Evolutionary conservation across 2,329 filamentous ascomycete genomes (phyloP), one percentile per base, ranked within the genome.

Genomic region (Ophiostoma angusticollis): DNA sequence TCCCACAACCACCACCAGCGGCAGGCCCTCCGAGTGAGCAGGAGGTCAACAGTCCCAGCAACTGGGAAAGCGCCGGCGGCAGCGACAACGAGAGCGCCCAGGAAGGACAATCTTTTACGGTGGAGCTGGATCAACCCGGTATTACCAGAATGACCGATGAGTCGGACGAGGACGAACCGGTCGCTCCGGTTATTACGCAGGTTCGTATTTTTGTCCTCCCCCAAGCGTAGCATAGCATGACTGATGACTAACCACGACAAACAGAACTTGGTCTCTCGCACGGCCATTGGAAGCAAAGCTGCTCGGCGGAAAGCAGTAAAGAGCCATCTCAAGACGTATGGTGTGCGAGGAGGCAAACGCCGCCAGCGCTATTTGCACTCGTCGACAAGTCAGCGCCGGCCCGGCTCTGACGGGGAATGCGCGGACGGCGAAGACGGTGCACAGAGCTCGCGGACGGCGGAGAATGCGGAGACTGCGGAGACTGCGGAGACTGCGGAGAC

Each of bases 81-180:
- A 72, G 67, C 3, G 68, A 71, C 33, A 67, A 70, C 13, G 67
- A 68, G 6, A 72, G 63, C 44, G 42, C 35, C 25, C 34, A 31
- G 3, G 47, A 46, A 17, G 74, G 27, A 37, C 4, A n/a, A n/a
- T n/a, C n/a, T n/a, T n/a, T n/a, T n/a, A n/a, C n/a, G n/a, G n/a
- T n/a, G n/a, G n/a, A n/a, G n/a, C n/a, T n/a, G n/a, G n/a, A n/a
- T n/a, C n/a, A n/a, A n/a, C n/a, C 35, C 5, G 35, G 16, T 13
- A 8, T 45, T 8, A 48, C 45, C 1, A 31, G 45, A 3, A 48
- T 48, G 46, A 28, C n/a, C 0, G 72, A 76, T 6, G 70, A 52
- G 28, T 50, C 43, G 3, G 45, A 46, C 28, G 42, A 44, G 11
- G 46, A 46, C 3, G 44, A 47, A 22, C 25, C 13, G 12, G 19